phyloP scores from a whole-genome alignment of 352 stramenopile genomes.

The Blastocystis hominis region DNA sequence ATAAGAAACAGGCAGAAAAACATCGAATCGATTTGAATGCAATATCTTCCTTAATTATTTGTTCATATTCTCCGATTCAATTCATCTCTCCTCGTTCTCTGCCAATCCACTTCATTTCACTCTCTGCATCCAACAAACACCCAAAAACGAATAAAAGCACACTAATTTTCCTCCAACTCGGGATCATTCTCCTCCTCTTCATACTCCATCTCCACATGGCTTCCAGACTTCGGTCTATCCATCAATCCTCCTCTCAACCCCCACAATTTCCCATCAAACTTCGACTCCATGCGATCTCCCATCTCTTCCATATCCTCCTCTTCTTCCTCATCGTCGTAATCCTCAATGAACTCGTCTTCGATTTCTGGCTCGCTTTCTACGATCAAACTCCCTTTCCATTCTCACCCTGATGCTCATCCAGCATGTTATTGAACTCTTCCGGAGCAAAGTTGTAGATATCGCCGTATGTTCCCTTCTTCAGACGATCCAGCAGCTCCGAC shows the following conservation, averaged over 20 bases:
- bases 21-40: too few species aligned
- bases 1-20: too few species aligned
- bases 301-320: constrained; percentile 8
- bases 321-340: constrained; percentile 59
- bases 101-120: too few species aligned
- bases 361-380: background rate
- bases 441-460: constrained; percentile 99
- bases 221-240: background rate
- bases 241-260: background rate
- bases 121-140: background rate
- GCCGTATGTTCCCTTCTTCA: constrained; percentile 92
- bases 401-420: constrained; percentile 60
- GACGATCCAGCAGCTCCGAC: constrained; percentile 89
- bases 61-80: too few species aligned
- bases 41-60: too few species aligned
- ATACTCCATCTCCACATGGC: constrained; percentile 48
- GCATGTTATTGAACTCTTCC: constrained; percentile 75
- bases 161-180: constrained; percentile 53
- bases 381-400: background rate
- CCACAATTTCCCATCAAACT: background rate
- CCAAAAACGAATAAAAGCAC: constrained; percentile 41
- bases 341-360: constrained; percentile 40
- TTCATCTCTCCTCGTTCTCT: too few species aligned
- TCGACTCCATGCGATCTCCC: background rate
- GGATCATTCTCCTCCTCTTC: constrained; percentile 40